These are phyloP conservation scores for Didymellaceae sp. DNA, from an alignment of 2,329 filamentous ascomycete species.

Conservation along the genomic window DNA sequence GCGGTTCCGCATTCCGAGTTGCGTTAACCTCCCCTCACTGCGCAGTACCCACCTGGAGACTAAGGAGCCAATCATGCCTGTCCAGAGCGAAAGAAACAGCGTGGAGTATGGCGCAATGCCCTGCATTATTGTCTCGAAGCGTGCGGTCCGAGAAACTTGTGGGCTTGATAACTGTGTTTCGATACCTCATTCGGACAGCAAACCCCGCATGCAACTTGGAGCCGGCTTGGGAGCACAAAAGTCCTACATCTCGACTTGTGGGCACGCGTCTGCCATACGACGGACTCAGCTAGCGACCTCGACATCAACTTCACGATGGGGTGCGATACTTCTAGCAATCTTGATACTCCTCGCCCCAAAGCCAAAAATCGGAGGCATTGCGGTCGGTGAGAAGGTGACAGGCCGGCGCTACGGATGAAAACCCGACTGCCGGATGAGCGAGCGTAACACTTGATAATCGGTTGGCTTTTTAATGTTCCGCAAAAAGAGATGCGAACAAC, in stretches of 20 bases:
- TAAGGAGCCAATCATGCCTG: neutral
- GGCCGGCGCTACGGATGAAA: constrained; percentile 2
- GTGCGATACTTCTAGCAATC: neutral
- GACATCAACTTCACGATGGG: neutral
- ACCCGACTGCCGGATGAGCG: neutral
- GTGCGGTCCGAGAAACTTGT: neutral
- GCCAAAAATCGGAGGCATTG: neutral
- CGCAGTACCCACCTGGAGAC: constrained; percentile 3
- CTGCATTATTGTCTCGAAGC: neutral
- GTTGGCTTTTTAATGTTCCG: too few relatives aligned
- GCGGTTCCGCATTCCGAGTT: constrained; percentile 20
- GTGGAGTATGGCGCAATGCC: constrained; percentile 7
- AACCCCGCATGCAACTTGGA: constrained; percentile 16
- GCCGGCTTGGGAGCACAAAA: constrained; percentile 16
- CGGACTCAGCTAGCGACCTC: neutral
- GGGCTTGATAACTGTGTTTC: constrained; percentile 10
- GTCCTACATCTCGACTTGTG: neutral
- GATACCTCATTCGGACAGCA: constrained; percentile 10
- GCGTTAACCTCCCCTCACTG: constrained; percentile 2
- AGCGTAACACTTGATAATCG: too few relatives aligned
- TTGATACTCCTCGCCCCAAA: neutral
- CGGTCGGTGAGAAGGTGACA: neutral
- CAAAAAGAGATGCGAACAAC: too few relatives aligned
- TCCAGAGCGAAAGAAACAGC: neutral
- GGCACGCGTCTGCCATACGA: too few relatives aligned